These are phyloP conservation scores for Nicotiana tomentosiformis DNA, from an alignment of 257 asterid genomes.

Conservation along the genomic window DNA sequence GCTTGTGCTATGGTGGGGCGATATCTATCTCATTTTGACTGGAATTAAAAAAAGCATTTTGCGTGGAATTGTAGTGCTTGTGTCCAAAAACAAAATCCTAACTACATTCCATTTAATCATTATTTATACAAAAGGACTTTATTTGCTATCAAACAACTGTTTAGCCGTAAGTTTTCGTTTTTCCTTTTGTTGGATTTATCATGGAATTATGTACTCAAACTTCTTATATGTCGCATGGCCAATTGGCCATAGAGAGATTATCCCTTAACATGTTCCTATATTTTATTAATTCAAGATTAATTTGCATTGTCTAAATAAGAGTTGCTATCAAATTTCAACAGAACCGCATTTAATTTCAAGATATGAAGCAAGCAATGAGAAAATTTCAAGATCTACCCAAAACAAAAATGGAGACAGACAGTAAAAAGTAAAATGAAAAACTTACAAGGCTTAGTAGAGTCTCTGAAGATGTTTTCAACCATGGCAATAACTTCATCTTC, in stretches of 20 bases:
- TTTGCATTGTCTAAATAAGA: too few species aligned
- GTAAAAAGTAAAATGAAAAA: not conserved
- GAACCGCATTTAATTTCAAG: too few species aligned
- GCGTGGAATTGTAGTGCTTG: not conserved
- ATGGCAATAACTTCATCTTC: constrained; percentile 81
- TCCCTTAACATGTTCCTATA: too few species aligned
- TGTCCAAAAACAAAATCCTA: not conserved
- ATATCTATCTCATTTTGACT: not conserved
- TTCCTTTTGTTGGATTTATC: too few species aligned
- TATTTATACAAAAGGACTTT: not conserved
- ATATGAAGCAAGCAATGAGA: too few species aligned
- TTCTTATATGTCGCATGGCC: too few species aligned
- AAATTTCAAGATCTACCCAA: not conserved
- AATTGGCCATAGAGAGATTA: too few species aligned
- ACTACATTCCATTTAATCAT: not conserved
- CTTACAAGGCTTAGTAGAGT: constrained; percentile 50
- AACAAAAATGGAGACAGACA: not conserved
- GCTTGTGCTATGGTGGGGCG: not conserved
- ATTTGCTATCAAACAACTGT: too few species aligned
- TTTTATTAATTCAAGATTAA: too few species aligned
- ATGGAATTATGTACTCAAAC: too few species aligned
- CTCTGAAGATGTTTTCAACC: constrained; percentile 61
- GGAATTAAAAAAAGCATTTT: not conserved
- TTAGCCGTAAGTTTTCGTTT: too few species aligned
- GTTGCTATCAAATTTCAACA: too few species aligned